Evolutionary conservation across 768 basidiomycete genomes (phyloP).

Genomic region (Sarcodon sp.): DNA sequence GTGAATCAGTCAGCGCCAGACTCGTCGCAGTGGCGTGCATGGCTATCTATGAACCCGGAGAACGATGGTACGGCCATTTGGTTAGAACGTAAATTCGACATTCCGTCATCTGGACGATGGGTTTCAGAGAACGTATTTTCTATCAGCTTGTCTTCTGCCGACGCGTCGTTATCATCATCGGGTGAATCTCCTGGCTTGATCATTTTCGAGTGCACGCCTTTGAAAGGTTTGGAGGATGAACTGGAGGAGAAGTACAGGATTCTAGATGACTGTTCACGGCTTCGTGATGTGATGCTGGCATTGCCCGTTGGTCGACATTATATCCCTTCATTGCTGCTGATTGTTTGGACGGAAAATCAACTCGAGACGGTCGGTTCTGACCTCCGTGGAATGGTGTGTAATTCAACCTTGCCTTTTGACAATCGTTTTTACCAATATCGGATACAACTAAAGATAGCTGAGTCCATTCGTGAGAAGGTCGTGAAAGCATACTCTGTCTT

Average conservation of each 20-base stretch:
- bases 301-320: conserved; percentile 47
- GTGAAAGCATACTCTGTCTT: conserved; percentile 31
- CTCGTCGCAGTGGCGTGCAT: conserved; percentile 41
- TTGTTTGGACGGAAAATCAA: conserved; percentile 44
- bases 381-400: conserved; percentile 46
- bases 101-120: conserved; percentile 55
- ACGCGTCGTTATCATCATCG: conserved; percentile 5
- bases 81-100: conserved; percentile 65
- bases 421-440: not conserved
- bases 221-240: conserved; percentile 48
- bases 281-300: conserved; percentile 47
- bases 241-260: conserved; percentile 61
- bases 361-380: conserved; percentile 28
- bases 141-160: conserved; percentile 24
- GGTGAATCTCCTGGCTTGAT: conserved; percentile 49
- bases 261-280: conserved; percentile 59
- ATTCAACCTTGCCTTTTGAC: not conserved
- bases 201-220: conserved; percentile 64
- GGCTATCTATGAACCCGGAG: conserved; percentile 67
- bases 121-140: conserved; percentile 43
- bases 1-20: conserved; percentile 9
- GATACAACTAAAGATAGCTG: conserved; percentile 28
- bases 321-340: conserved; percentile 43
- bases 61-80: conserved; percentile 71
- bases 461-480: conserved; percentile 29